Evolutionary conservation across 2,329 filamentous ascomycete genomes (phyloP).

Genomic region (Colletotrichum brevisporum): DNA sequence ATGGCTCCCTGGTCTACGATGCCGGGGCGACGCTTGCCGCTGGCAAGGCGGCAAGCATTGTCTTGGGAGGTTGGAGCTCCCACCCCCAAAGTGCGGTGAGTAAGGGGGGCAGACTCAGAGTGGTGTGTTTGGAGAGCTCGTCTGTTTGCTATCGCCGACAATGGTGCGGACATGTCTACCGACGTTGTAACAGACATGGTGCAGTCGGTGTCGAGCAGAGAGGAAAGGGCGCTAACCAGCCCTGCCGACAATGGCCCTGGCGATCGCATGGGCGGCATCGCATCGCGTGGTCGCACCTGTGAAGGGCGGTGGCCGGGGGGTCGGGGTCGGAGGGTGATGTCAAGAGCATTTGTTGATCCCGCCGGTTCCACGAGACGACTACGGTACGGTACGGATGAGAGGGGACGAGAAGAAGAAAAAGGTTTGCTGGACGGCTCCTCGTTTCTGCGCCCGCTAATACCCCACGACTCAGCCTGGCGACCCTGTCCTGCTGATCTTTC

Average conservation of each 20-base stretch:
- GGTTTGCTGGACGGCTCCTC: conserved; percentile 12
- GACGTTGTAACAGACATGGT: background rate
- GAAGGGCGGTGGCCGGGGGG: conserved; percentile 23
- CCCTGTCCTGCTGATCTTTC: background rate
- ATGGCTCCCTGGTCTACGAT: conserved; percentile 17
- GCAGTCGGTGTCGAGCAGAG: background rate
- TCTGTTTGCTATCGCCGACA: too few species aligned
- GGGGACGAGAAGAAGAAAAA: background rate
- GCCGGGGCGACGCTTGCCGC: background rate
- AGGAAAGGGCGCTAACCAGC: conserved; percentile 30
- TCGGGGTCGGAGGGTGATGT: background rate
- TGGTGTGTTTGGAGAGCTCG: too few species aligned
- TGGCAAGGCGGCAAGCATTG: conserved; percentile 1
- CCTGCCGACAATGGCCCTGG: conserved; percentile 23
- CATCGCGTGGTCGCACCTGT: conserved; percentile 23
- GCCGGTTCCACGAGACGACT: conserved; percentile 6
- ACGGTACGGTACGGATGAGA: background rate
- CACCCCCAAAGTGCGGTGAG: conserved; percentile 36
- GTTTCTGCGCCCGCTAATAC: background rate
- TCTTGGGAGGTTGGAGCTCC: background rate
- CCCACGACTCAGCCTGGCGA: background rate
- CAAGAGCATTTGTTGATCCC: background rate
- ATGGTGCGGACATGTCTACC: background rate
- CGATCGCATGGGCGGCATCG: conserved; percentile 22
- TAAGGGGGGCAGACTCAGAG: background rate